Percentiles rank a stretch among this genome's conserved stretches.
Evolutionary conservation across 1,284 basidiomycete genomes (phyloP).

Genomic region (Boletus smithii): DNA sequence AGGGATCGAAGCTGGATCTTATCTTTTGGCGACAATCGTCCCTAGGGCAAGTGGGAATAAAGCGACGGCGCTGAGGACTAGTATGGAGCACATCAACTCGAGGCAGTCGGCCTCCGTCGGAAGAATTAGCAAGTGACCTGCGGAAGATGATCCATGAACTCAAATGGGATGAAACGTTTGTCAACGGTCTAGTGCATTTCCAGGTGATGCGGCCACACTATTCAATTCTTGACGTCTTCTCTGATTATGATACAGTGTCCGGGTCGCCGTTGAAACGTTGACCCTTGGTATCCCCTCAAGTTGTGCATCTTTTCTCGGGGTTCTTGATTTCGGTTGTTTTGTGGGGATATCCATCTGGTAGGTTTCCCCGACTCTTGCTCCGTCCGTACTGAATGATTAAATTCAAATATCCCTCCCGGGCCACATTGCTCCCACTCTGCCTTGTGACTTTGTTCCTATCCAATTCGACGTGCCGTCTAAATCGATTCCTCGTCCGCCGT

Average conservation of each 20-base stretch:
- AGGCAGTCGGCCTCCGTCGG: neutral
- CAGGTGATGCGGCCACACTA: too few relatives aligned
- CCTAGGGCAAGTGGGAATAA: neutral
- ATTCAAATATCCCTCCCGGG: neutral
- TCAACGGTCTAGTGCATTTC: too few relatives aligned
- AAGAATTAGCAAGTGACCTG: slow-evolving; percentile 1
- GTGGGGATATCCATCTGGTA: neutral
- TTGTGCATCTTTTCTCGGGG: neutral
- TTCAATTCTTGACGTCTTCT: neutral
- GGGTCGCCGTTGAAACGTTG: too few relatives aligned
- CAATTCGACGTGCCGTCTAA: too few relatives aligned
- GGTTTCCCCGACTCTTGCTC: neutral
- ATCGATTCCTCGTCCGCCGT: too few relatives aligned
- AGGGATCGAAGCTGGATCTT: neutral
- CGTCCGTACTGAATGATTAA: neutral
- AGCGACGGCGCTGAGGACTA: neutral
- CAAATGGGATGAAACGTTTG: neutral
- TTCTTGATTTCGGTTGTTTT: neutral
- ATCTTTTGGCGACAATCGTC: neutral
- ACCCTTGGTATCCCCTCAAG: neutral
- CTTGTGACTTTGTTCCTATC: too few relatives aligned
- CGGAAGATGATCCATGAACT: neutral
- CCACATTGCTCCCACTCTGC: neutral
- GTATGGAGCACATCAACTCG: neutral
- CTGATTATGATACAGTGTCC: too few relatives aligned